These are phyloP conservation scores for Solanum pimpinellifolium DNA, from an alignment of 257 asterid genomes.

Conservation along the genomic window DNA sequence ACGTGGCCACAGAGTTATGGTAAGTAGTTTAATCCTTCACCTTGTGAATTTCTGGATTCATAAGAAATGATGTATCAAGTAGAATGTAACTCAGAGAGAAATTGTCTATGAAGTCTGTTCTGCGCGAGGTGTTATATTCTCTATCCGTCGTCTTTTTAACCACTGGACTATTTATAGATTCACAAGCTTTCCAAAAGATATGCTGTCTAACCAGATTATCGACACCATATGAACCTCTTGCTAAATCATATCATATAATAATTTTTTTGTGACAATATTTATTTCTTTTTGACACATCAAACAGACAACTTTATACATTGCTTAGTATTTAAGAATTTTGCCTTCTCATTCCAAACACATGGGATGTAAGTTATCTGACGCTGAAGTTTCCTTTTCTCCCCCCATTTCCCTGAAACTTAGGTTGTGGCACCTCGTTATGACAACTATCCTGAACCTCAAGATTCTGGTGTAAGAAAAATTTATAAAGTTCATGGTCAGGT, in stretches of 20 bases:
- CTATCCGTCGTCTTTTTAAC: background rate
- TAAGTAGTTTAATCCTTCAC: constrained; percentile 12
- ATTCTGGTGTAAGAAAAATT: constrained; percentile 59
- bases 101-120: background rate
- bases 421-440: constrained; percentile 82
- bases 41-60: background rate
- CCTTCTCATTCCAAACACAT: background rate
- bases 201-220: background rate
- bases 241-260: background rate
- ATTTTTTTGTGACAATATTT: background rate
- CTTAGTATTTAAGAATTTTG: background rate
- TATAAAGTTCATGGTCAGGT: constrained; percentile 90
- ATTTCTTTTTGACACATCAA: background rate
- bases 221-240: background rate
- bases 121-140: background rate
- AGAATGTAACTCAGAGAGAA: background rate
- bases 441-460: constrained; percentile 61
- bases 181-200: background rate
- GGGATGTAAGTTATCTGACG: background rate
- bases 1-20: constrained; percentile 99
- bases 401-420: constrained; percentile 25
- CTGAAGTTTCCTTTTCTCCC: background rate
- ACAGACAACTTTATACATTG: background rate
- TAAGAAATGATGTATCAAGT: background rate
- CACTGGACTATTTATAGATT: background rate